Conservation (phyloP, 1,139 yeast genomes). For the Suhomyces ambrosiae region DNA sequence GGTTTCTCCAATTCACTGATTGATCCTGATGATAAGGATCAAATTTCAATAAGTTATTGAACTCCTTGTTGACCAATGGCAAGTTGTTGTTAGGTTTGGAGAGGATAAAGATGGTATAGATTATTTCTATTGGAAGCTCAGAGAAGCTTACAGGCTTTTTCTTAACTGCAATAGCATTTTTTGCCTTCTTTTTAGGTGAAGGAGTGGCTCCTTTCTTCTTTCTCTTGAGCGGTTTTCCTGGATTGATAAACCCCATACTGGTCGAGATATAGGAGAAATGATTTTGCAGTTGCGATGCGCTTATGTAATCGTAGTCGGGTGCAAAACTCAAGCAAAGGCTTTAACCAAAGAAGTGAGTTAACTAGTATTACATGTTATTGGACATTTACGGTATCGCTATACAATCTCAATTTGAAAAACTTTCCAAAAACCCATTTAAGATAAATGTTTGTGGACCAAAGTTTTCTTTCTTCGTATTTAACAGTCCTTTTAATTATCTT, state of each 20-base stretch:
- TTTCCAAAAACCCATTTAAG: too few relatives aligned
- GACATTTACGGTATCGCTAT: too few relatives aligned
- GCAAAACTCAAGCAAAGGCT: background rate
- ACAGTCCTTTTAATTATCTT: too few relatives aligned
- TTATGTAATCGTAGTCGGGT: background rate
- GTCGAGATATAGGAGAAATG: background rate
- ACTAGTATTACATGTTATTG: too few relatives aligned
- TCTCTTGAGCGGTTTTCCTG: constrained; percentile 24
- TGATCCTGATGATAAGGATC: constrained; percentile 9
- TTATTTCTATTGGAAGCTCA: constrained; percentile 36
- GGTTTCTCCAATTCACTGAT: constrained; percentile 15
- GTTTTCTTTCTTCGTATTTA: too few relatives aligned
- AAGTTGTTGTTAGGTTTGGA: constrained; percentile 33
- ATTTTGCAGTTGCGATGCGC: background rate
- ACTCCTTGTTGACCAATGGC: constrained; percentile 28
- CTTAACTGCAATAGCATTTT: background rate
- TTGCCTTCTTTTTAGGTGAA: background rate
- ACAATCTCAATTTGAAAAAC: too few relatives aligned
- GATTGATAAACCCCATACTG: constrained; percentile 35
- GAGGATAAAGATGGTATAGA: constrained; percentile 32
- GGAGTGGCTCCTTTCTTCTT: constrained; percentile 3
- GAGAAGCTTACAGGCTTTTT: constrained; percentile 16
- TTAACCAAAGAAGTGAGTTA: too few relatives aligned
- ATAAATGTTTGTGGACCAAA: too few relatives aligned
- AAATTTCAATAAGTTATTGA: constrained; percentile 26